phyloP scores from a whole-genome alignment of 2,329 filamentous ascomycete genomes.

The Leptographium procerum region DNA sequence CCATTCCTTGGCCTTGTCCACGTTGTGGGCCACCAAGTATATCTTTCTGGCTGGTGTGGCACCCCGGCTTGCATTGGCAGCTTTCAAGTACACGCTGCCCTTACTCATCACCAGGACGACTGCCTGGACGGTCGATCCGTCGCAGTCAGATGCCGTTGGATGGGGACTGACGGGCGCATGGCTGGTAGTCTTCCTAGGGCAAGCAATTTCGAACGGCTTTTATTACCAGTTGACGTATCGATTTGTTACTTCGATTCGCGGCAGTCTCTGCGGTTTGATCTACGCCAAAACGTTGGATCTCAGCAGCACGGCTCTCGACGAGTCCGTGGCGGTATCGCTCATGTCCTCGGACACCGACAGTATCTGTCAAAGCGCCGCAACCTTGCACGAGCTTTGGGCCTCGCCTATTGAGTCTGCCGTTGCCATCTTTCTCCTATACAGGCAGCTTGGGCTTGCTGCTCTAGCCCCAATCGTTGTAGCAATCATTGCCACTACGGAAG shows the following conservation, averaged over 20 bases:
- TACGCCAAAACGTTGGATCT: constrained; percentile 19
- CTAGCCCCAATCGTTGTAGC: too few species aligned
- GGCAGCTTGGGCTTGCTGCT: background rate
- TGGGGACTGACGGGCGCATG: background rate
- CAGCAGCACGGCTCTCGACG: constrained; percentile 10
- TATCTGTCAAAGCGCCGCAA: constrained; percentile 5
- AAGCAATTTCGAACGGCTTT: background rate
- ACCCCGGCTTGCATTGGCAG: background rate
- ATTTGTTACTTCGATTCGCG: constrained; percentile 9
- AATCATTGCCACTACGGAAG: too few species aligned
- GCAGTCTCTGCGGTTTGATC: constrained; percentile 19
- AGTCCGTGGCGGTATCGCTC: constrained; percentile 17
- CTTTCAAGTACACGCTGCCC: background rate
- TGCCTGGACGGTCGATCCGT: background rate
- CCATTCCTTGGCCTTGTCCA: too few species aligned
- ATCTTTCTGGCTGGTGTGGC: too few species aligned
- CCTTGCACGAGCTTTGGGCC: background rate
- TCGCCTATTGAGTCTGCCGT: background rate
- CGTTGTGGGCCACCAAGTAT: too few species aligned
- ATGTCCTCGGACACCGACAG: constrained; percentile 20
- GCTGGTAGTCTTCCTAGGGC: background rate
- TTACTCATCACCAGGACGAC: background rate
- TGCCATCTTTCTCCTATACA: background rate
- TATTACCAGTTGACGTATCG: background rate
- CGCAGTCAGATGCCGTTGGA: background rate